phyloP scores from a whole-genome alignment of 1,139 yeast genomes.

The Saccharomyces hybrid region DNA sequence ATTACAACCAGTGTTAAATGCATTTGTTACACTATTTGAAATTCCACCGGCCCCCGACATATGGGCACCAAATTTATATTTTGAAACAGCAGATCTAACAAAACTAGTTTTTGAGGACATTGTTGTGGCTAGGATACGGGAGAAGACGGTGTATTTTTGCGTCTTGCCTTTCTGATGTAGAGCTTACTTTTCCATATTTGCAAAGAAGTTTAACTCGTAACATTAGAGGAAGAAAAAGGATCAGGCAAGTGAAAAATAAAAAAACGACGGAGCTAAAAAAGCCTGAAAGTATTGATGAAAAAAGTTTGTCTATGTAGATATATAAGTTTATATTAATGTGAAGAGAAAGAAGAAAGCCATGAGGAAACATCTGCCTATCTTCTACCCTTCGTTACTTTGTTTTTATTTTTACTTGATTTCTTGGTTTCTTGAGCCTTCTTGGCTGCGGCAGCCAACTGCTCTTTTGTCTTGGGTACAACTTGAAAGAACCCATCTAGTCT shows the following conservation, averaged over 20 bases:
- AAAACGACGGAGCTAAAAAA: not conserved
- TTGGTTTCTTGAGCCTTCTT: constrained; percentile 37
- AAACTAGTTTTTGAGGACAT: constrained; percentile 21
- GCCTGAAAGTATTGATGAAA: not conserved
- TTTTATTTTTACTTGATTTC: constrained; percentile 31
- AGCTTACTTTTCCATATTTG: not conserved
- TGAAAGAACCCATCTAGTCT: constrained; percentile 86
- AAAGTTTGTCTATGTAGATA: not conserved
- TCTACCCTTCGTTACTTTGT: constrained; percentile 21
- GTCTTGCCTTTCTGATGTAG: not conserved
- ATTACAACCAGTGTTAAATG: constrained; percentile 69
- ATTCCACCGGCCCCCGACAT: constrained; percentile 67
- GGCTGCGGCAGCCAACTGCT: constrained; percentile 35
- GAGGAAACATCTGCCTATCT: not conserved
- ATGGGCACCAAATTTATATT: constrained; percentile 71
- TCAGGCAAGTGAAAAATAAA: not conserved
- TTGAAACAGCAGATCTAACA: constrained; percentile 32
- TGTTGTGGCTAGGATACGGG: not conserved
- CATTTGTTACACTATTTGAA: constrained; percentile 67
- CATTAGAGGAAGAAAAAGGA: not conserved
- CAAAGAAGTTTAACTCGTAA: not conserved
- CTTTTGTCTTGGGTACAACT: constrained; percentile 50
- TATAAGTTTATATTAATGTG: not conserved
- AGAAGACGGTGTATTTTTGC: not conserved
- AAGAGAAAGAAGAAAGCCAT: not conserved